These are phyloP conservation scores for Zalaria obscura DNA, from an alignment of 2,329 filamentous ascomycete genomes.

Conservation along the genomic window DNA sequence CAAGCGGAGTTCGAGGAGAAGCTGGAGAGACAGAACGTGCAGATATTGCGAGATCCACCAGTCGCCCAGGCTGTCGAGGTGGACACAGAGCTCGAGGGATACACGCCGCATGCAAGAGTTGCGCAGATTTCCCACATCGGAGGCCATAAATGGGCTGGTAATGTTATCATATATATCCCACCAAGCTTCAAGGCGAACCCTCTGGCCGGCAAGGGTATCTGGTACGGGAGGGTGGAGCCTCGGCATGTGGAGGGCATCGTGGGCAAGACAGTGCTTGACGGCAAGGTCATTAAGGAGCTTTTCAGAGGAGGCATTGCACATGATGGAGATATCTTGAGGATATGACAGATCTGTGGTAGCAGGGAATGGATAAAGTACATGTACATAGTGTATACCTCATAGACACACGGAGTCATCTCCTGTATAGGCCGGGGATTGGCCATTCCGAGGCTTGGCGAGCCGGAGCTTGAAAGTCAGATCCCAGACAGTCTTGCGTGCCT, in stretches of 20 bases:
- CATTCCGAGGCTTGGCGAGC: no score
- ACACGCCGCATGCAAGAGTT: constrained; percentile 39
- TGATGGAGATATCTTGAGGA: constrained; percentile 10
- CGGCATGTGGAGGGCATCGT: constrained; percentile 65
- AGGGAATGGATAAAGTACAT: no score
- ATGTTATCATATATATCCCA: constrained; percentile 69
- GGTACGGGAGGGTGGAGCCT: constrained; percentile 69
- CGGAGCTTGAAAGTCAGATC: no score
- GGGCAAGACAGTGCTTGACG: constrained; percentile 51
- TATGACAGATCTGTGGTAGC: background rate
- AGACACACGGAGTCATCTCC: no score
- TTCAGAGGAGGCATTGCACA: constrained; percentile 53
- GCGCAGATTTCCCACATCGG: constrained; percentile 67
- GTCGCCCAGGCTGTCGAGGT: constrained; percentile 13
- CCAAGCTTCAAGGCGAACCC: constrained; percentile 36
- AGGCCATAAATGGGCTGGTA: constrained; percentile 75
- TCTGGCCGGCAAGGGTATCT: constrained; percentile 58
- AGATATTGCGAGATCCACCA: constrained; percentile 34
- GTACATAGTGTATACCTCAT: no score
- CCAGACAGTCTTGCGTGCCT: no score
- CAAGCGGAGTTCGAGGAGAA: constrained; percentile 53
- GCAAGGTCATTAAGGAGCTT: constrained; percentile 54
- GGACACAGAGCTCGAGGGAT: constrained; percentile 6
- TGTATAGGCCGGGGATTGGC: no score
- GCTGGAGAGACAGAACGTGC: constrained; percentile 34